A percentile compares a stretch with the other conserved stretches of the same genome.
Evolutionary conservation across 2,329 filamentous ascomycete species (phyloP).

Genomic region (Trichophyton simii): DNA sequence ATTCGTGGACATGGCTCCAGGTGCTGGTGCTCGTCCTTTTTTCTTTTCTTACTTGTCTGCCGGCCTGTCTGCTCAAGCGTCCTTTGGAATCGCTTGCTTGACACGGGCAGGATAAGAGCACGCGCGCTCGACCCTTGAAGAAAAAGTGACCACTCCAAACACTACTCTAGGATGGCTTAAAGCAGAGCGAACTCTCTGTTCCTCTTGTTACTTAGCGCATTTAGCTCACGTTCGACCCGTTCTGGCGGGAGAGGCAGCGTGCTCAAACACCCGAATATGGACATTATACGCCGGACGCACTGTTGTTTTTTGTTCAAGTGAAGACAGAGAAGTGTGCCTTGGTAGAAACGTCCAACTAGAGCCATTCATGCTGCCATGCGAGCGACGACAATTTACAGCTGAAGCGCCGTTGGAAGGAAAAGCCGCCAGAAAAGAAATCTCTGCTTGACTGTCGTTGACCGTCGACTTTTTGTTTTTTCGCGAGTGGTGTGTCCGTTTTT

Average conservation of each 20-base stretch:
- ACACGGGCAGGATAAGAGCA: neutral
- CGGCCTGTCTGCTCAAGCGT: neutral
- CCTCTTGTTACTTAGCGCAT: neutral
- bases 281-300: neutral
- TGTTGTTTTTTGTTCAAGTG: neutral
- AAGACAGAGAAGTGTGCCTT: neutral
- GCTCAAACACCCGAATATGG: neutral
- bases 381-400: neutral
- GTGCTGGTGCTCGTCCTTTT: neutral
- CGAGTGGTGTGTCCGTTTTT: neutral
- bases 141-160: constrained; percentile 3
- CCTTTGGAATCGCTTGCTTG: too few species aligned
- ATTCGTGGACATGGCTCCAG: neutral
- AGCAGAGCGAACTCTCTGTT: neutral
- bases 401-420: constrained; percentile 3
- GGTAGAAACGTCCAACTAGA: neutral
- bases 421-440: constrained; percentile 2
- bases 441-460: neutral
- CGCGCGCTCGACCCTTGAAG: neutral
- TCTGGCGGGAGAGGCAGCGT: constrained; percentile 1
- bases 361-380: neutral
- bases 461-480: neutral
- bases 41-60: neutral
- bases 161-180: neutral
- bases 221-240: neutral